Percentiles rank a stretch among this genome's conserved stretches.
Conservation (phyloP, 495 filamentous ascomycete species). For the Parathielavia appendiculata region DNA sequence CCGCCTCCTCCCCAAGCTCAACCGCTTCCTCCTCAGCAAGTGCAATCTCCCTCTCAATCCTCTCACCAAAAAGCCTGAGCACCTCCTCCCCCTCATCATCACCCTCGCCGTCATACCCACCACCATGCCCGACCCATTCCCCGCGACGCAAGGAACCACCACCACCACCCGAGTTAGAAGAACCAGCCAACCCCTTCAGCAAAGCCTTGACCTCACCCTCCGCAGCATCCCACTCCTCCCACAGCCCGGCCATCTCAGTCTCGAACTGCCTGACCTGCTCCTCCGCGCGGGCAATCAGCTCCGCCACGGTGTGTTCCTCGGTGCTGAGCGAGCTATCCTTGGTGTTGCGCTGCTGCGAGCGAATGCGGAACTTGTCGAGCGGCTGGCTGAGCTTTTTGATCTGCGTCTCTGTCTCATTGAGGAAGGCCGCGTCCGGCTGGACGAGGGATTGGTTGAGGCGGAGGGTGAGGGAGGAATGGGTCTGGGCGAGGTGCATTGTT, state of each 20-base stretch:
- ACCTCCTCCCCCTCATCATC: constrained; percentile 12
- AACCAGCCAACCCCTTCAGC: constrained; percentile 4
- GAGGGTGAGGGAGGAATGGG: constrained; percentile 17
- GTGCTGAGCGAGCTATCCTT: constrained; percentile 6
- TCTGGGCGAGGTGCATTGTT: constrained; percentile 20
- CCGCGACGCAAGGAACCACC: too few species aligned
- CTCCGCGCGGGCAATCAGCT: constrained; percentile 21
- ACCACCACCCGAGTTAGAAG: too few species aligned
- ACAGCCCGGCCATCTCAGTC: constrained; percentile 21
- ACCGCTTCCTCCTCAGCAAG: constrained; percentile 16
- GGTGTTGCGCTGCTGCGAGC: constrained; percentile 10
- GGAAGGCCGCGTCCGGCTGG: constrained; percentile 18
- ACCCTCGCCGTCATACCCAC: background rate
- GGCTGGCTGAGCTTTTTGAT: constrained; percentile 11
- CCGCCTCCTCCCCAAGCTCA: constrained; percentile 16
- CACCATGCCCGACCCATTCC: background rate
- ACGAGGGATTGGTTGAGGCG: constrained; percentile 9
- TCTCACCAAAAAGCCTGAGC: constrained; percentile 11
- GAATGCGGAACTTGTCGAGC: constrained; percentile 14
- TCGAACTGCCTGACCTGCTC: constrained; percentile 23
- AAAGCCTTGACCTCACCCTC: constrained; percentile 29
- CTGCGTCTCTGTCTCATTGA: constrained; percentile 16
- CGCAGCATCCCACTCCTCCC: constrained; percentile 22
- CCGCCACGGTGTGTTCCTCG: constrained; percentile 22
- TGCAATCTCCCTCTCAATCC: constrained; percentile 18